Conservation (phyloP, 1,284 basidiomycete genomes). For the Leccinum pachyderme region DNA sequence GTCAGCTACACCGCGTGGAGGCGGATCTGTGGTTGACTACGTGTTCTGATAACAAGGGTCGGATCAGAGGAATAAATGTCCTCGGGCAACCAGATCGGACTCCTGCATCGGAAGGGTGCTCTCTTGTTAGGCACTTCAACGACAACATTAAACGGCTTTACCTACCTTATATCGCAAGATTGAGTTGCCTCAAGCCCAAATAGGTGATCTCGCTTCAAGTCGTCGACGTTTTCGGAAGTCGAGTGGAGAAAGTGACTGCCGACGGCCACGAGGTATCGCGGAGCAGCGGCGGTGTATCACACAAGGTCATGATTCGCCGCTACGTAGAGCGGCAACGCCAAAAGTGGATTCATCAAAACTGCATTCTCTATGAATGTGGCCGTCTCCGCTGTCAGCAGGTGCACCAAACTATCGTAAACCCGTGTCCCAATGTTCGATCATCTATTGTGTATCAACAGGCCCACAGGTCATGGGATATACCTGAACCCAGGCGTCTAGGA, state of each 20-base stretch:
- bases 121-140: not conserved
- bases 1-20: not conserved
- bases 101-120: not conserved
- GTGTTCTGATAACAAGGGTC: not conserved
- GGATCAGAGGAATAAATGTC: not conserved
- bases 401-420: not conserved
- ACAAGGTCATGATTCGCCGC: not conserved
- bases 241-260: no score
- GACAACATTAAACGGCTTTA: not conserved
- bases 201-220: no score
- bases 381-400: not conserved
- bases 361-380: not conserved
- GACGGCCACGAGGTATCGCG: no score
- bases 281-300: not conserved
- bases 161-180: no score
- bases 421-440: not conserved
- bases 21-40: not conserved
- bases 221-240: no score
- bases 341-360: not conserved
- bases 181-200: no score
- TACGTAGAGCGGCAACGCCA: not conserved
- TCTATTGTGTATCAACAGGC: not conserved
- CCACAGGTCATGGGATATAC: conserved; percentile 21
- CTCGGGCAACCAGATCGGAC: not conserved
- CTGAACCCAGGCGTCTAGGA: conserved; percentile 21